Evolutionary conservation across 495 filamentous ascomycete species (phyloP).

Genomic region (Neurospora hispaniola): DNA sequence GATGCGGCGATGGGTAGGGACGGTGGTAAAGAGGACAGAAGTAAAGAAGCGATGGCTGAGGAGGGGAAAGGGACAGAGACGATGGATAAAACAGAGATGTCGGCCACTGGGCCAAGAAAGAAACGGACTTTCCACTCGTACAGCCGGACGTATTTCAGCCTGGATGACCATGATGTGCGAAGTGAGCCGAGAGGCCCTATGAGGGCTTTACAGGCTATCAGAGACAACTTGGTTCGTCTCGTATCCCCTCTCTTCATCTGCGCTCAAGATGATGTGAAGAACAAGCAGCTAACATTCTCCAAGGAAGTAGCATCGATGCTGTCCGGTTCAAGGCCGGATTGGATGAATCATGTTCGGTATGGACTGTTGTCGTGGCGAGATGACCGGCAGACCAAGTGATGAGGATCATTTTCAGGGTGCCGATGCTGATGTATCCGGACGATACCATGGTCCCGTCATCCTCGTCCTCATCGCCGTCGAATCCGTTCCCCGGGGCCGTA

Average conservation of each 20-base stretch:
- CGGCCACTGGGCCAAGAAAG: not conserved
- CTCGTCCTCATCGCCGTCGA: too few species aligned
- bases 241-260: not conserved
- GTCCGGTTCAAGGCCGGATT: conserved; percentile 3
- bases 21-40: not conserved
- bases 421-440: too few species aligned
- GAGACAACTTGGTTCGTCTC: conserved; percentile 5
- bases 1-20: not conserved
- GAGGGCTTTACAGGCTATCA: conserved; percentile 6
- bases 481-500: too few species aligned
- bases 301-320: not conserved
- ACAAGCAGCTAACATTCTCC: not conserved
- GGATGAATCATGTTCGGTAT: conserved; percentile 4
- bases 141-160: conserved; percentile 8
- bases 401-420: not conserved
- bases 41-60: not conserved
- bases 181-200: conserved; percentile 1
- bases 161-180: not conserved
- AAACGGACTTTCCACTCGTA: conserved; percentile 7
- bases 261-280: not conserved
- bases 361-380: conserved; percentile 10
- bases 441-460: too few species aligned
- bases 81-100: not conserved
- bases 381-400: not conserved
- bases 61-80: not conserved